Base-by-base conservation (phyloP, 495 filamentous ascomycete species). In the Evansstolkia leycettana region DNA sequence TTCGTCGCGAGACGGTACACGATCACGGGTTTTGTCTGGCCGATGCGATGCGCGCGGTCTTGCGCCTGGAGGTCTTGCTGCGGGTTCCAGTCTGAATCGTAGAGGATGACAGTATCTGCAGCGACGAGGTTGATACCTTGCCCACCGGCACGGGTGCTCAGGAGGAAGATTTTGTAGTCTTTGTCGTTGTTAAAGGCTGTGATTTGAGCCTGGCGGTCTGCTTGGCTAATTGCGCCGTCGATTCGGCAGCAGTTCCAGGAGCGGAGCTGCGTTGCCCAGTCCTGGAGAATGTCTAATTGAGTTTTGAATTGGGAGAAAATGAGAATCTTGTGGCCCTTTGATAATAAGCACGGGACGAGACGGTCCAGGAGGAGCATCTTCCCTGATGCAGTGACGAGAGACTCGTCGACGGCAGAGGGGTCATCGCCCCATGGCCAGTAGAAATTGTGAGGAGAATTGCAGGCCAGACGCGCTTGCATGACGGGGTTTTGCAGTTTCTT, bases 271-370 rank as follows among this genome's bases (percentile, higher is more conserved):
- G 60, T 64, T 29, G 79, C 84, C 69, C 90, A 98, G 44, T 86
- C 79, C 44, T 92, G 75, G 19, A 98, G 64, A 29, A 98, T 81
- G 49, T 95, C 87, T 3, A 98, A 75, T 47, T 92, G 86, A 2
- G 77, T 88, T 35, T 88, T 90, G 62, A 98, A 98, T 48, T 98
- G 90, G 0, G 83, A 89, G 64, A 98, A 98, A 46, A 98, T 85
- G 39, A 98, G 74, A 24, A 94, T 75, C 51, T 95, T 94, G 57
- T 95, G 89, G 20, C 74, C 78, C 24, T 74, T 71, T 5, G 65
- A 43, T 34, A 98, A 76, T 5, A 98, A 68, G 20, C 68, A 69
- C 0, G 86, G 78, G 0, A 96, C 71, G 0, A 98, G 66, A 1
- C 84, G 75, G 52, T 96, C 90, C 1, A 98, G 74, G 2, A 98